phyloP scores from a whole-genome alignment of 2,329 filamentous ascomycete species.

The Botryotinia narcissicola region DNA sequence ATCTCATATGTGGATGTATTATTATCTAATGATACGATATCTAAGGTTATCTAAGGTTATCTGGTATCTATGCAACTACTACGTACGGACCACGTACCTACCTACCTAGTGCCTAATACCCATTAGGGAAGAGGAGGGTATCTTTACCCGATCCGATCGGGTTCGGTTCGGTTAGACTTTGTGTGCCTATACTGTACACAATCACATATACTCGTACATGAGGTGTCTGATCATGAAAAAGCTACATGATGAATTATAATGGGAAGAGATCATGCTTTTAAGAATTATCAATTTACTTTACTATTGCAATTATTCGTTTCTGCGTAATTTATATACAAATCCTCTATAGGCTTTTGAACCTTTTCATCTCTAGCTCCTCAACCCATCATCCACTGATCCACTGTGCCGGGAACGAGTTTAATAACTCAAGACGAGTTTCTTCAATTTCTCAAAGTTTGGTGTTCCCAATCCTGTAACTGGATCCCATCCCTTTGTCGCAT shows the following conservation, averaged over 20 bases:
- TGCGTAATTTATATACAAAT: background rate
- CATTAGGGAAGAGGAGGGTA: no score
- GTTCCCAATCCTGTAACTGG: slow-evolving; percentile 42
- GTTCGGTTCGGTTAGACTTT: background rate
- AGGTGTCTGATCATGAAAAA: background rate
- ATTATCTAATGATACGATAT: no score
- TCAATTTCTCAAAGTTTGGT: slow-evolving; percentile 32
- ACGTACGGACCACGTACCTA: no score
- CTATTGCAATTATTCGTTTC: background rate
- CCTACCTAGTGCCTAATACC: no score
- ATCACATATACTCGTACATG: background rate
- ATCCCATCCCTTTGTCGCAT: slow-evolving; percentile 39
- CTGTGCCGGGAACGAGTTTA: background rate
- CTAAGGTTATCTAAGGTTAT: no score
- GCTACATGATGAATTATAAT: background rate
- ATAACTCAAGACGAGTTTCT: slow-evolving; percentile 20
- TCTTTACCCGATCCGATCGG: background rate
- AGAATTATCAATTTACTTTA: background rate
- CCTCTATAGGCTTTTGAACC: background rate
- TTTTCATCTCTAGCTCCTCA: background rate
- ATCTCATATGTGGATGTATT: no score
- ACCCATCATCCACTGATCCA: background rate
- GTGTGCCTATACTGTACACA: no score
- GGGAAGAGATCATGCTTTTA: background rate
- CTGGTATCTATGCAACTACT: no score